These are phyloP conservation scores for Gyromitra esculenta DNA, from an alignment of 2,329 filamentous ascomycete genomes.

Conservation along the genomic window DNA sequence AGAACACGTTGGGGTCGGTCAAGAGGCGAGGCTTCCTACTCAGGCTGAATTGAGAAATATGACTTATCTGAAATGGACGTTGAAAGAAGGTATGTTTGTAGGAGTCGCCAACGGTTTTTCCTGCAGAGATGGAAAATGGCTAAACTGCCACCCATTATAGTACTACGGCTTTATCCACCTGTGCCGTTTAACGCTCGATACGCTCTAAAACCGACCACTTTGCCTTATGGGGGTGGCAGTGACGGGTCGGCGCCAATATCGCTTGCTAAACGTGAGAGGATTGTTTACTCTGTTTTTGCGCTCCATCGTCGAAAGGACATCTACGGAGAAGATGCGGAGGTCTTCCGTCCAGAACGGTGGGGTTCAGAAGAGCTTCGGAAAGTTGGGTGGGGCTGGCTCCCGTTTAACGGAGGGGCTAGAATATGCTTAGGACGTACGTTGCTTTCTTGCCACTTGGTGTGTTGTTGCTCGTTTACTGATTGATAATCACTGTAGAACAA, in stretches of 20 bases:
- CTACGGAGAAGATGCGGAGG: constrained; percentile 62
- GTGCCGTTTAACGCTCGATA: constrained; percentile 63
- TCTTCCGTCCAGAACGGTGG: constrained; percentile 66
- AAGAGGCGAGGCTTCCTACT: constrained; percentile 61
- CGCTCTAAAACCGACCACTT: constrained; percentile 62
- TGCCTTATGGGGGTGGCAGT: constrained; percentile 62
- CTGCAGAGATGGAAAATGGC: constrained; percentile 64
- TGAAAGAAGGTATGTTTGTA: constrained; percentile 65
- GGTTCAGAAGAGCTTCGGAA: constrained; percentile 59
- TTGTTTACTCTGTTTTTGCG: constrained; percentile 66
- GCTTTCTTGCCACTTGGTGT: constrained; percentile 38
- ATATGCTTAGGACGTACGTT: constrained; percentile 63
- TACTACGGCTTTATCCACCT: constrained; percentile 62
- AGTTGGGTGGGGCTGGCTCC: constrained; percentile 62
- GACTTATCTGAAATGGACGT: constrained; percentile 69
- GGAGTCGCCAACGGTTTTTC: constrained; percentile 65
- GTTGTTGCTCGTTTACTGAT: not conserved
- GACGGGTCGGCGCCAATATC: constrained; percentile 62
- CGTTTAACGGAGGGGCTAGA: constrained; percentile 63
- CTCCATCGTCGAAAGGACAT: constrained; percentile 66
- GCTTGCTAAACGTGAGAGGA: constrained; percentile 63
- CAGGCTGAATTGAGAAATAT: constrained; percentile 70
- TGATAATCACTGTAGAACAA: constrained; percentile 28
- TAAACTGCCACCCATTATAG: constrained; percentile 36
- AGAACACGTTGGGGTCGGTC: constrained; percentile 24